These are phyloP conservation scores for Purshia tridentata DNA, from an alignment of 306 rosid genomes.

Conservation along the genomic window DNA sequence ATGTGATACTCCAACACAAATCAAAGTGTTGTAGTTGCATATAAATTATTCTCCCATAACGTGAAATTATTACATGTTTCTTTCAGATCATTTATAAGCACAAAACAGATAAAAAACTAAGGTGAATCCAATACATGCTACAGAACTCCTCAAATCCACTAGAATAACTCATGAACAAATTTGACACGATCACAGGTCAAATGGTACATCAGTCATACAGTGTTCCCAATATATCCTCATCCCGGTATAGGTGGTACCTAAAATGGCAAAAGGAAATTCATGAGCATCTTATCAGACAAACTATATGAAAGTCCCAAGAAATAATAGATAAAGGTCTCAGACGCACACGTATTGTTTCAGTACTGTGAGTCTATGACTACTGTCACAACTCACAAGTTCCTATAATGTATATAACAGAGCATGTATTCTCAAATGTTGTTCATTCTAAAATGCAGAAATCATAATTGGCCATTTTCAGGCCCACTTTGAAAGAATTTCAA, in stretches of 20 bases:
- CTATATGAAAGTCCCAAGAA: not conserved
- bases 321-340: not conserved
- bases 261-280: conserved; percentile 2
- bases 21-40: too few species aligned
- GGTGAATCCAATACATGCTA: too few species aligned
- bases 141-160: not conserved
- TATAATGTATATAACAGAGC: too few species aligned
- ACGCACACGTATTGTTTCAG: not conserved
- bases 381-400: not conserved
- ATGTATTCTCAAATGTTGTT: too few species aligned
- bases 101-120: too few species aligned
- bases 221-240: conserved; percentile 39
- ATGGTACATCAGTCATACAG: conserved; percentile 45
- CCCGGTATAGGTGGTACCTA: conserved; percentile 36
- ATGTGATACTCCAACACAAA: too few species aligned
- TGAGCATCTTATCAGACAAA: not conserved
- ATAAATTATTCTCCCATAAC: too few species aligned
- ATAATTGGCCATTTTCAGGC: too few species aligned
- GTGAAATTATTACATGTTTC: too few species aligned
- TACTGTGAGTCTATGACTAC: not conserved
- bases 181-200: not conserved
- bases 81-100: too few species aligned
- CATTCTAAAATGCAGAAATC: too few species aligned
- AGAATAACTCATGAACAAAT: not conserved
- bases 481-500: too few species aligned